phyloP scores from a whole-genome alignment of 2,329 filamentous ascomycete genomes.

The Trichoderma guizhouense region DNA sequence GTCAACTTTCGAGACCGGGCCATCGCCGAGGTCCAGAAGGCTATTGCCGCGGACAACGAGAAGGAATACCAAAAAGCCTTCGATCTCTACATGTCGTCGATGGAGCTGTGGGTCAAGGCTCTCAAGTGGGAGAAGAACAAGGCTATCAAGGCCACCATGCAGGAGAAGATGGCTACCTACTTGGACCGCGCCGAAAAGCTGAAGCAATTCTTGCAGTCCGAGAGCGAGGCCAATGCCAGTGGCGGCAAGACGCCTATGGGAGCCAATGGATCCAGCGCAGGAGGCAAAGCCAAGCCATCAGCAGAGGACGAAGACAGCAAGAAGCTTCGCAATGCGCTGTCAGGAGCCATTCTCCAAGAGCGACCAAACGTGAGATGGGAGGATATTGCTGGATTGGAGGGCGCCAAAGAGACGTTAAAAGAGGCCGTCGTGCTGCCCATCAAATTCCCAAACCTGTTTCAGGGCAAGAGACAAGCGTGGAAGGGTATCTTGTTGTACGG shows the following conservation, averaged over 20 bases:
- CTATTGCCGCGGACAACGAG: slow-evolving; percentile 92
- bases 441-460: slow-evolving; percentile 95
- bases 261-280: slow-evolving; percentile 66
- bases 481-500: slow-evolving; percentile 96
- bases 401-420: slow-evolving; percentile 93
- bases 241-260: slow-evolving; percentile 61
- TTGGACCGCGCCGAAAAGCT: slow-evolving; percentile 99
- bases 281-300: slow-evolving; percentile 59
- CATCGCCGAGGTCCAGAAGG: slow-evolving; percentile 95
- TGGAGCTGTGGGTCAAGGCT: slow-evolving; percentile 98
- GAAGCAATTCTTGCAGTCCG: slow-evolving; percentile 81
- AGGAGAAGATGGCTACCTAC: slow-evolving; percentile 91
- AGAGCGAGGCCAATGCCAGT: slow-evolving; percentile 67
- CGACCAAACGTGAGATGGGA: slow-evolving; percentile 98
- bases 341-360: slow-evolving; percentile 89
- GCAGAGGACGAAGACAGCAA: slow-evolving; percentile 87
- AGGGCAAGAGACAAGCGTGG: slow-evolving; percentile 95
- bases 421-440: slow-evolving; percentile 97
- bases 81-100: slow-evolving; percentile 89
- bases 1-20: slow-evolving; percentile 96
- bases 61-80: slow-evolving; percentile 98
- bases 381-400: slow-evolving; percentile 91
- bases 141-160: slow-evolving; percentile 95
- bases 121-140: slow-evolving; percentile 99
- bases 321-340: slow-evolving; percentile 87